Percentiles rank a stretch among this genome's conserved stretches.
Conservation (phyloP, 2,329 filamentous ascomycete genomes). For the Xylariales sp. region DNA sequence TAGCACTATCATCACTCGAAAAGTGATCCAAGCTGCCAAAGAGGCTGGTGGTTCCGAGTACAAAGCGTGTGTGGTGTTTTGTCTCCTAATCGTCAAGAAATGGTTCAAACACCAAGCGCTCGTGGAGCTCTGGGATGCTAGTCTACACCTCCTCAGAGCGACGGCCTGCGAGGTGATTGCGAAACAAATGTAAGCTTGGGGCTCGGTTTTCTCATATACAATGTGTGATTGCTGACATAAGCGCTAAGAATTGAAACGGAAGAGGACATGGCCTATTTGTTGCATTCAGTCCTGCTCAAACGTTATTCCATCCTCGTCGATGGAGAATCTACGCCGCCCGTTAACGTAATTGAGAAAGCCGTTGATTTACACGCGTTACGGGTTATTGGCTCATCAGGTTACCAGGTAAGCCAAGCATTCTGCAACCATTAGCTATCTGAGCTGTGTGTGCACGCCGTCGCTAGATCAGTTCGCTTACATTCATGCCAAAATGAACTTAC, state of each 20-base stretch:
- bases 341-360: slow-evolving; percentile 89
- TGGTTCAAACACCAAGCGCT: slow-evolving; percentile 78
- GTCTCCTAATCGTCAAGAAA: slow-evolving; percentile 65
- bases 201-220: background rate
- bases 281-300: slow-evolving; percentile 79
- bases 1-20: slow-evolving; percentile 76
- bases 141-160: slow-evolving; percentile 74
- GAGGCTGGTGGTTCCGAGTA: slow-evolving; percentile 76
- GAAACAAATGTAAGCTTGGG: slow-evolving; percentile 58
- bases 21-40: slow-evolving; percentile 75
- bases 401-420: slow-evolving; percentile 54
- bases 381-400: slow-evolving; percentile 88
- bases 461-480: too few species aligned
- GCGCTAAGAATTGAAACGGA: slow-evolving; percentile 73
- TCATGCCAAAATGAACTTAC: too few species aligned
- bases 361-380: slow-evolving; percentile 87
- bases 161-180: slow-evolving; percentile 87
- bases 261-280: slow-evolving; percentile 71
- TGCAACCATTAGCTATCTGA: background rate
- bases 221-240: background rate
- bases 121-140: slow-evolving; percentile 87
- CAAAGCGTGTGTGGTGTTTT: slow-evolving; percentile 76
- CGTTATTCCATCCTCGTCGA: slow-evolving; percentile 80
- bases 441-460: too few species aligned
- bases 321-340: slow-evolving; percentile 65